phyloP scores from a whole-genome alignment of 306 rosid genomes.

The Citrullus amarus region DNA sequence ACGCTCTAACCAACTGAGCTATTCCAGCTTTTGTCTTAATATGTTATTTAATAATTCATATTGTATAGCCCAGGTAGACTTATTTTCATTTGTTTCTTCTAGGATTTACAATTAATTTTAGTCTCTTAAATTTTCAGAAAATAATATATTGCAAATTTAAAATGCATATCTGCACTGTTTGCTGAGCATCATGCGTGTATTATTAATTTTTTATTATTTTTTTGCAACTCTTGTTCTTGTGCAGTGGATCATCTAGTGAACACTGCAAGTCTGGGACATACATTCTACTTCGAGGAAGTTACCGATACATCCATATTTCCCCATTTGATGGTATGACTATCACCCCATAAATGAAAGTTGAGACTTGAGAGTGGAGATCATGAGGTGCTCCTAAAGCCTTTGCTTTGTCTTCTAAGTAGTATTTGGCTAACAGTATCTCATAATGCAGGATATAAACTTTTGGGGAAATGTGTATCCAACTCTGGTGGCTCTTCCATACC shows the following conservation, averaged over 20 bases:
- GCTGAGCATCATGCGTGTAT: too few species aligned
- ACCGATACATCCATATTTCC: constrained; percentile 72
- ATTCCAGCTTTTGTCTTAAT: neutral
- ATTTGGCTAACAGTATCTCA: neutral
- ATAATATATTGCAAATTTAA: too few species aligned
- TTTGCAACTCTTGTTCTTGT: neutral
- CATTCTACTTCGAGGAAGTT: constrained; percentile 79
- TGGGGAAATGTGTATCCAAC: constrained; percentile 93
- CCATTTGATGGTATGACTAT: constrained; percentile 43
- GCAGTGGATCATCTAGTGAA: constrained; percentile 86
- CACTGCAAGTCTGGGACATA: constrained; percentile 78
- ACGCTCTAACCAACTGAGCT: neutral
- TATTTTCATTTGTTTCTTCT: too few species aligned
- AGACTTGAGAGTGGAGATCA: neutral
- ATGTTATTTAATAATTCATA: too few species aligned
- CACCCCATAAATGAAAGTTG: neutral
- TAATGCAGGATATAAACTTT: constrained; percentile 58
- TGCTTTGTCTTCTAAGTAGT: neutral
- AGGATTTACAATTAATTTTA: too few species aligned
- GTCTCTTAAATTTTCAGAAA: too few species aligned
- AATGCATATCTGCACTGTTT: too few species aligned
- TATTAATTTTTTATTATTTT: too few species aligned
- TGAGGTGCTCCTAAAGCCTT: neutral
- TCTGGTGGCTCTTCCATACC: constrained; percentile 67
- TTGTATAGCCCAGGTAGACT: too few species aligned